Evolutionary conservation across 163 green algal genomes (phyloP).

Genomic region (Chloromonas sp.): DNA sequence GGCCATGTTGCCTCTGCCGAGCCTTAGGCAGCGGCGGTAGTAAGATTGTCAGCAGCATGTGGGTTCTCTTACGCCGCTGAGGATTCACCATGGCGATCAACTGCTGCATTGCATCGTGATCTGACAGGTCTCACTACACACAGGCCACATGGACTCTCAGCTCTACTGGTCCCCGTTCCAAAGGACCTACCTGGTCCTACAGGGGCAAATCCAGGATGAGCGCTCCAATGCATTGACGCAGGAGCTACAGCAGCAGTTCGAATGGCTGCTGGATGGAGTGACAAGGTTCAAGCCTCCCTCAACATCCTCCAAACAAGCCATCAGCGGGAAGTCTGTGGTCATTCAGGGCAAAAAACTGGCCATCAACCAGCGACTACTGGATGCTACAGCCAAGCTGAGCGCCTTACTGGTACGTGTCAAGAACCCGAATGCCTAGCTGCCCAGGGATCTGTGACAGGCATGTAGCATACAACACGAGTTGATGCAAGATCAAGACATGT

Average conservation of each 20-base stretch:
- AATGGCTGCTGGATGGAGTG: conserved; percentile 25
- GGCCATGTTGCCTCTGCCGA: too few species aligned
- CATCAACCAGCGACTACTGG: conserved; percentile 17
- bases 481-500: too few species aligned
- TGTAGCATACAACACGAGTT: not conserved
- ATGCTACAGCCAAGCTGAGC: conserved; percentile 18
- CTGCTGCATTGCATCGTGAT: too few species aligned
- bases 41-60: too few species aligned
- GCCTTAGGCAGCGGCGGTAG: too few species aligned
- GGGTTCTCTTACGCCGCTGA: too few species aligned
- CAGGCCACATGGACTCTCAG: too few species aligned
- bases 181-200: not conserved
- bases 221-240: not conserved
- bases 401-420: conserved; percentile 26
- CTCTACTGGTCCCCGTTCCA: not conserved
- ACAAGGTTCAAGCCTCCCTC: conserved; percentile 12
- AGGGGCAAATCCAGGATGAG: not conserved
- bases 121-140: too few species aligned
- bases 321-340: not conserved
- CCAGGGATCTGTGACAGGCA: not conserved
- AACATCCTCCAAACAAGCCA: not conserved
- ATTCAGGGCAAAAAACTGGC: conserved; percentile 20
- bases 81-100: too few species aligned
- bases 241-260: conserved; percentile 27
- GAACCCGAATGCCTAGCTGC: not conserved